Base-by-base conservation (phyloP, 495 filamentous ascomycete species). In the Aspergillus avenaceus region DNA sequence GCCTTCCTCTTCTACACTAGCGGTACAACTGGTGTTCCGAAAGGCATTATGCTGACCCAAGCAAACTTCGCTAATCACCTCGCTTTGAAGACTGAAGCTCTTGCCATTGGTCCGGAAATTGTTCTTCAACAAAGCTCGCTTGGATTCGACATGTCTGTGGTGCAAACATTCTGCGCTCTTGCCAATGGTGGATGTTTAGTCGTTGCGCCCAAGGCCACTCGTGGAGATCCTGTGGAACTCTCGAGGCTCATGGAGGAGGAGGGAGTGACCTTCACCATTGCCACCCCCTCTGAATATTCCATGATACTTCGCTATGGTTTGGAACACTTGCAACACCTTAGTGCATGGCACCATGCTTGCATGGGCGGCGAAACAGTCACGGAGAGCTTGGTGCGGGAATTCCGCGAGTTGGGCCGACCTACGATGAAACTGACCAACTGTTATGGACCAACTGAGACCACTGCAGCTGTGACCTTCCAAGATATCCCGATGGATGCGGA, bases 91-190 rank as follows among this genome's bases (percentile, higher is more conserved):
- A 34, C 29, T 3, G 29, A 34, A 8, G 11, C 12, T 4, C 29
- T 34, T 3, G 5, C 29, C 3, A 8, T 60, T 1, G 31, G 51
- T 6, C 18, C 4, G 4, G 54, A 64, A 26, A 18, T 6, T 1
- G 56, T 59, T 0, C 38, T 73, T 3, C 72, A 73, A 38, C 72
- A 75, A 38, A 73, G 62, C 24, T 45, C 69, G 0, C 55, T 56
- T n/a, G 56, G 38, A 2, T 75, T 71, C 46, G 47, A 75, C 42
- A 7, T 41, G 11, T 72, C 69, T 4, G n/a, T 52, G 0, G 49
- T 49, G 8, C 67, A 73, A 38, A 70, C 65, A 0, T 66, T 52
- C 41, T 48, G 43, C 0, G 65, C 36, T 2, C 38, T 66, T n/a
- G 36, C 13, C 21, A 61, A 60, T 14, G 69, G 66, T 2, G 67